Evolutionary conservation across 1,139 yeast genomes (phyloP), one percentile per base, ranked within the genome.

Genomic region (Nakaseomyces glabratus): DNA sequence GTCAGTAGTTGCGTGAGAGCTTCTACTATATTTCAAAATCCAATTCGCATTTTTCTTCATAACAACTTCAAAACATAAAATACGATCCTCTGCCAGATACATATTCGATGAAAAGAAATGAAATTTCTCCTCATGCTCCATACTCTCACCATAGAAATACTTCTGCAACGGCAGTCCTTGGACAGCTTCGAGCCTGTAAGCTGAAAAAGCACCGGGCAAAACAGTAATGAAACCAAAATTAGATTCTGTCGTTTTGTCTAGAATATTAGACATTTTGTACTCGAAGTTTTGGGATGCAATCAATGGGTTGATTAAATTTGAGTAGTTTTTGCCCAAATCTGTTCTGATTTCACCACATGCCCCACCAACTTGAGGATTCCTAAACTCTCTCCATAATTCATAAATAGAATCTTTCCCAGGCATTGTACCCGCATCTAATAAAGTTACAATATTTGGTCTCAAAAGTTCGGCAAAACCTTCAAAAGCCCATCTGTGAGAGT

Each of bases 71-170:
- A 93, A 85, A 60, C 96, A 88, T 41, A 88, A 62, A 43, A 88
- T 85, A 64, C 97, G 77, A 63, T 88, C 97, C 62, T 88, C 97
- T 1, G 97, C 97, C 44, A 86, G 63, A 53, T 86, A 86, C 96
- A 86, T 86, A 52, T 86, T 86, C 8, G 94, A 88, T 38, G 84
- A 82, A 61, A 90, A 86, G 50, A 88, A 84, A 39, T 70, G 61
- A 41, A 79, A 74, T 6, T 26, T 26, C 14, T 64, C 67, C 58
- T 67, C 66, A 35, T 72, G 76, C 36, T 70, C 69, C 41, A 82
- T 64, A 44, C 76, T 82, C 57, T 90, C 98, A 42, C 98, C 98
- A 56, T 82, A 82, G 62, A 90, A 90, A 55, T 90, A 90, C 37
- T 93, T 80, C 17, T 76, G 76, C 41, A 90, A 63, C 1, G 98